phyloP scores from a whole-genome alignment of 2,329 filamentous ascomycete genomes.

The Fusarium liriodendri region DNA sequence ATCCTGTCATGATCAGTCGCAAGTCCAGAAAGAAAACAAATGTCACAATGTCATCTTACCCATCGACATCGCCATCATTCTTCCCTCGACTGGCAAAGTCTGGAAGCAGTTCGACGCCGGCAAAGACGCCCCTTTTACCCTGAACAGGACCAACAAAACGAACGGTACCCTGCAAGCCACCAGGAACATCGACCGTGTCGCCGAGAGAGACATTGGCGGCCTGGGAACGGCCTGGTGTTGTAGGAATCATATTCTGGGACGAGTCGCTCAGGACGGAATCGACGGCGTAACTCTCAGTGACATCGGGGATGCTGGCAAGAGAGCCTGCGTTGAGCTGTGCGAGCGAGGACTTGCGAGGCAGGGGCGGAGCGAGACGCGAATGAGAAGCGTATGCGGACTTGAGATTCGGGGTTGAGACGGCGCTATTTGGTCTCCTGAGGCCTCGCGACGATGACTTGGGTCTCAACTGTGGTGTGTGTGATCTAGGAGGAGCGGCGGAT shows the following conservation, averaged over 20 bases:
- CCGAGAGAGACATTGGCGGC: conserved; percentile 74
- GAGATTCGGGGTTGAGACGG: conserved; percentile 70
- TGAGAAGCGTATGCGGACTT: conserved; percentile 63
- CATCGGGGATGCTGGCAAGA: conserved; percentile 74
- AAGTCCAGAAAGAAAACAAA: not conserved
- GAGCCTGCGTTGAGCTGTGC: conserved; percentile 74
- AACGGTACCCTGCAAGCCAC: conserved; percentile 89
- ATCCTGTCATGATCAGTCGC: conserved; percentile 55
- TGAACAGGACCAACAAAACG: conserved; percentile 89
- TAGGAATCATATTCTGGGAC: conserved; percentile 60
- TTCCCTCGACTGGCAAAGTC: conserved; percentile 89
- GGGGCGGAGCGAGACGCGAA: conserved; percentile 58
- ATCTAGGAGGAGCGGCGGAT: conserved; percentile 31
- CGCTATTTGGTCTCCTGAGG: conserved; percentile 58
- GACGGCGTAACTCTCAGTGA: conserved; percentile 71
- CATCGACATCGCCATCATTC: conserved; percentile 96
- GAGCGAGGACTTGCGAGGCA: conserved; percentile 77
- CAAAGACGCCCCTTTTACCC: conserved; percentile 92
- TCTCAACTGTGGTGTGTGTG: conserved; percentile 34
- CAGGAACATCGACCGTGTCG: conserved; percentile 90
- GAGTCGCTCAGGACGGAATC: conserved; percentile 60
- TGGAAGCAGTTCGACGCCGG: conserved; percentile 86
- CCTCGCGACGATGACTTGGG: conserved; percentile 48
- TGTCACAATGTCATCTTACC: conserved; percentile 64
- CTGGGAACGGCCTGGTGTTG: conserved; percentile 64